Conservation (phyloP, 2,329 filamentous ascomycete genomes). For the Raffaelea albimanens region DNA sequence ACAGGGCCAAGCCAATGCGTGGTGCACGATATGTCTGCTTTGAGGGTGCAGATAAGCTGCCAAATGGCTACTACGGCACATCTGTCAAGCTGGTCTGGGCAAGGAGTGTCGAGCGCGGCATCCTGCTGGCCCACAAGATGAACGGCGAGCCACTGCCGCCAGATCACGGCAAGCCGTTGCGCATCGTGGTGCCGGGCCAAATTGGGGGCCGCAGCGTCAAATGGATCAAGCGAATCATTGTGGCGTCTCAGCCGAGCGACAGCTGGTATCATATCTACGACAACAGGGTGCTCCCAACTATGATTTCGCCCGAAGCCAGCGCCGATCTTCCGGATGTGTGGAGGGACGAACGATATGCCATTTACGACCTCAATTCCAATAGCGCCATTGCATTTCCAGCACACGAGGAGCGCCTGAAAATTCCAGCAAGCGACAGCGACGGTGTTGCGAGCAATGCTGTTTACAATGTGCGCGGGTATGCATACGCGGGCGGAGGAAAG, state of each 20-base stretch:
- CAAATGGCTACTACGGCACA: conserved; percentile 83
- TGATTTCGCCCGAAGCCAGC: conserved; percentile 72
- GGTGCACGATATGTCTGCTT: conserved; percentile 79
- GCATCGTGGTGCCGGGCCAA: conserved; percentile 79
- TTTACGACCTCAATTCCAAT: conserved; percentile 85
- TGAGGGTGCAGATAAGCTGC: conserved; percentile 79
- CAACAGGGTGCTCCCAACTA: conserved; percentile 81
- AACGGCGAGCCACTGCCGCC: conserved; percentile 73
- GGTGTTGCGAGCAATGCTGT: conserved; percentile 12
- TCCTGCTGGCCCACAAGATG: conserved; percentile 86
- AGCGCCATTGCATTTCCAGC: conserved; percentile 72
- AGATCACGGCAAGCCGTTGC: conserved; percentile 77
- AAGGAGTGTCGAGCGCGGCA: conserved; percentile 70
- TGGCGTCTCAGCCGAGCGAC: conserved; percentile 71
- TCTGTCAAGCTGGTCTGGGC: conserved; percentile 84
- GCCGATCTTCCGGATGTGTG: conserved; percentile 67
- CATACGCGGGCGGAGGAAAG: conserved; percentile 80
- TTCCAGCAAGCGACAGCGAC: conserved; percentile 28
- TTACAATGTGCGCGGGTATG: conserved; percentile 71
- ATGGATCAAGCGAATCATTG: conserved; percentile 74
- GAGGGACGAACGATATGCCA: conserved; percentile 84
- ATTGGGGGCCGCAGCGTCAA: conserved; percentile 91
- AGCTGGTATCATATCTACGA: conserved; percentile 97
- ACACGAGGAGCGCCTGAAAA: conserved; percentile 58
- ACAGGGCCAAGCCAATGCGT: conserved; percentile 55